Percentiles rank a stretch among this genome's conserved stretches.
Conservation (phyloP, 805 yeast genomes). For the Lipomyces mesembrius region DNA sequence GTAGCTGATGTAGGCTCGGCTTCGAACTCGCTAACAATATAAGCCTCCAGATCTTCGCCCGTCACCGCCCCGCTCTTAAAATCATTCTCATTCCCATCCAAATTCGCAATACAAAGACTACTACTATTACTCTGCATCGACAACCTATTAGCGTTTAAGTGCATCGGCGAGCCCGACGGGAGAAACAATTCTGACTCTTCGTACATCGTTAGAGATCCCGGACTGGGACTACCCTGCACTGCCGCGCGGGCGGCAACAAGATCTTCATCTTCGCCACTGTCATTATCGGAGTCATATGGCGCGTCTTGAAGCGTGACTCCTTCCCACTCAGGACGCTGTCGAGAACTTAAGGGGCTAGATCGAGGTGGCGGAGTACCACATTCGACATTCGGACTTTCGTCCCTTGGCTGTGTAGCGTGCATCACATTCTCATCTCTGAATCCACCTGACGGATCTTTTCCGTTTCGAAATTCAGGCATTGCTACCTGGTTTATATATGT, state of each 20-base stretch:
- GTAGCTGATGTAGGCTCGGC: background rate
- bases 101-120: background rate
- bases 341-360: background rate
- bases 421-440: background rate
- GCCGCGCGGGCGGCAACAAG: background rate
- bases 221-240: background rate
- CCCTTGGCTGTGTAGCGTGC: background rate
- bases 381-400: background rate
- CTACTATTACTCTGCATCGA: background rate
- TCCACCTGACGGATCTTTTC: background rate
- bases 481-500: background rate
- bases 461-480: background rate
- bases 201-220: background rate
- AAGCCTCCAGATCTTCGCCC: background rate
- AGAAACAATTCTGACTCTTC: background rate
- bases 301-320: background rate
- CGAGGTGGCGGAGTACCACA: background rate
- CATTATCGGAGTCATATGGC: background rate
- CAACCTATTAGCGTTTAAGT: too few species aligned
- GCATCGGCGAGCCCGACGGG: background rate
- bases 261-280: background rate
- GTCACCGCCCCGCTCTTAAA: background rate
- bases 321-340: background rate
- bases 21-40: too few species aligned
- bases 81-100: background rate